Evolutionary conservation across 129 eudicot species (phyloP), one percentile per base, ranked within the genome.

Genomic region (Pulicaria dysenterica): DNA sequence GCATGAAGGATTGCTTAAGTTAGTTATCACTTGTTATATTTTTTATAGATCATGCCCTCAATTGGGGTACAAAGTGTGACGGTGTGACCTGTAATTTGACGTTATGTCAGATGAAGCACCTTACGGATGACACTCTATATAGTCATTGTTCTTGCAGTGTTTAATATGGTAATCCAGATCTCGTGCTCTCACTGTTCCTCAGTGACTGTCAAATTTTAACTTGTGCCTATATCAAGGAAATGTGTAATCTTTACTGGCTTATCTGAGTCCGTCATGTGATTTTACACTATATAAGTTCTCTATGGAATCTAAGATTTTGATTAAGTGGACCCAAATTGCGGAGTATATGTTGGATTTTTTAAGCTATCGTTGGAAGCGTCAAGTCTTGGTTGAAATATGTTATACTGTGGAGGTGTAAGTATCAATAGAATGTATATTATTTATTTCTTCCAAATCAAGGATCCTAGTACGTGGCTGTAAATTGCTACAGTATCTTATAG

Each of bases 231-330:
- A 39, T 51, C 7, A 13, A 50, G 24, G 71, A 66, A 11, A 66
- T 24, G 17, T 46, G 51, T 67, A 7, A 38, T 46, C n/a, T 2
- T 43, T 24, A 53, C 11, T 51, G 37, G 15, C 40, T 37, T 51
- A 51, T 54, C 39, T 37, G n/a, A 53, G 59, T 38, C 48, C 8
- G 38, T 50, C 9, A 9, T 34, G 43, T 71, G 42, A 57, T 57
- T 57, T 43, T 24, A 55, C 66, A 41, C 54, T 49, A 13, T 42
- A 13, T 44, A 24, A 43, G 56, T 56, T 12, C 66, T 55, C 13
- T 42, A 46, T 39, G 71, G 36, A 50, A 16, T 13, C 57, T 31
- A 71, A 12, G 36, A 56, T 34, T 47, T 59, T 73, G 69, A 59
- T 61, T 41, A 16, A 45, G 60, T 60, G 69, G 49, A 55, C 31